Conservation (phyloP, 306 rosid genomes). For the Prunus mongolica region DNA sequence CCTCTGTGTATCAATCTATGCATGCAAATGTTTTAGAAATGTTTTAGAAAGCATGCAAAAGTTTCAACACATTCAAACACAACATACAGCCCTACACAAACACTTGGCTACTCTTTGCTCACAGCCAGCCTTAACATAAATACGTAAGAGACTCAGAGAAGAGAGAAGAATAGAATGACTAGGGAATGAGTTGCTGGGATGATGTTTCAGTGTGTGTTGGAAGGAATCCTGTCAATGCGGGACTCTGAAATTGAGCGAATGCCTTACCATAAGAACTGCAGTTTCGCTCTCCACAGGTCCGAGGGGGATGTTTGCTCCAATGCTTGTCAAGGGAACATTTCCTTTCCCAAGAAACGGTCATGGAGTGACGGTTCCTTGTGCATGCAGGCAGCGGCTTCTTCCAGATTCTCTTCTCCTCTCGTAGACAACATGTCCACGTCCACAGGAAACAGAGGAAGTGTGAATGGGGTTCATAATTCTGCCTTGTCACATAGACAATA, state of each 20-base stretch:
- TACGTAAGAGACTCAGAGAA: background rate
- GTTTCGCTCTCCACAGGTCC: slow-evolving; percentile 24
- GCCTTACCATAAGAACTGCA: slow-evolving; percentile 57
- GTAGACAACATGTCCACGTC: background rate
- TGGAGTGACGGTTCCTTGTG: background rate
- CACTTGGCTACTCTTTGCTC: background rate
- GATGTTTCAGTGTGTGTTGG: slow-evolving; percentile 43
- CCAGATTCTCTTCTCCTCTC: background rate
- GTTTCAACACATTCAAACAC: slow-evolving; percentile 4
- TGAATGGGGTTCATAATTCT: background rate
- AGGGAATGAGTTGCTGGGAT: slow-evolving; percentile 34
- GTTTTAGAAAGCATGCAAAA: background rate
- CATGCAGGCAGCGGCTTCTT: background rate
- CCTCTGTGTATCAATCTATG: background rate
- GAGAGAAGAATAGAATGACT: slow-evolving; percentile 24
- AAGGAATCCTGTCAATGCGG: slow-evolving; percentile 49
- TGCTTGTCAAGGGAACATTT: background rate
- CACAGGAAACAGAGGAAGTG: background rate
- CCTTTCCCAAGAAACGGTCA: background rate
- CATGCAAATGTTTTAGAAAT: background rate
- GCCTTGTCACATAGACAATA: background rate
- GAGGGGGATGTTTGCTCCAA: too few species aligned
- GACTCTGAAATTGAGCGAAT: slow-evolving; percentile 54
- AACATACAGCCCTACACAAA: background rate
- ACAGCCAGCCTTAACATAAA: background rate